A percentile compares a stretch with the other conserved stretches of the same genome.
Evolutionary conservation across 306 rosid species (phyloP).

Genomic region (Trifolium pratense): DNA sequence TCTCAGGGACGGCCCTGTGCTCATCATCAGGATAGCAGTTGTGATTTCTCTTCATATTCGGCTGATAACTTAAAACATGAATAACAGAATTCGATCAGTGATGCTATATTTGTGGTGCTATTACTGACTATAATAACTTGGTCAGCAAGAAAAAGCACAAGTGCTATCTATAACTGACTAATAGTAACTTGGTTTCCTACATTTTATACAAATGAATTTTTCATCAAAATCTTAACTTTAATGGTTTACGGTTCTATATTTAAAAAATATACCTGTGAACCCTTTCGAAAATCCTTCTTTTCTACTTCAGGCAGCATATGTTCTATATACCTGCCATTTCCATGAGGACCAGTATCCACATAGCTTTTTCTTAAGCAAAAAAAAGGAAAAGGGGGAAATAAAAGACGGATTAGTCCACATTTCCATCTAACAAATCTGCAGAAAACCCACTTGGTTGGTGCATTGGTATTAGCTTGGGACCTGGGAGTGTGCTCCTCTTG

Average conservation of each 20-base stretch:
- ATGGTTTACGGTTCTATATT: background rate
- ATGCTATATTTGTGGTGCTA: conserved; percentile 12
- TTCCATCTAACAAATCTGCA: conserved; percentile 22
- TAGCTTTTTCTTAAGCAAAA: conserved; percentile 46
- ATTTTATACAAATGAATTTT: conserved; percentile 9
- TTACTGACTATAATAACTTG: conserved; percentile 3
- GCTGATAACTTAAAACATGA: conserved; percentile 62
- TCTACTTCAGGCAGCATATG: conserved; percentile 89
- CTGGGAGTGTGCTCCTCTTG: no score
- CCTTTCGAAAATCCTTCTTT: conserved; percentile 73
- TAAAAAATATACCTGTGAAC: no score
- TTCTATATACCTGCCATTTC: conserved; percentile 83
- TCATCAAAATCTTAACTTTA: conserved; percentile 30
- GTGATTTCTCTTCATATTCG: conserved; percentile 81
- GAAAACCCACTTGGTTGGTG: no score
- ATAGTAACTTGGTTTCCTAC: conserved; percentile 22
- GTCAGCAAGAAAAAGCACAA: conserved; percentile 24
- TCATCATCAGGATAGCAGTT: conserved; percentile 80
- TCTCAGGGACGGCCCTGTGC: no score
- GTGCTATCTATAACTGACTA: no score
- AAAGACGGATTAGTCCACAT: conserved; percentile 39
- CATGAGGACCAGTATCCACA: conserved; percentile 86
- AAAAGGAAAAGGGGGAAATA: background rate
- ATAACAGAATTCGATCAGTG: conserved; percentile 34
- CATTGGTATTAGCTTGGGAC: no score